A percentile compares a stretch with the other conserved stretches of the same genome.
Conservation (phyloP, 345 rosid species). For the Eucalyptus tenuipes region DNA sequence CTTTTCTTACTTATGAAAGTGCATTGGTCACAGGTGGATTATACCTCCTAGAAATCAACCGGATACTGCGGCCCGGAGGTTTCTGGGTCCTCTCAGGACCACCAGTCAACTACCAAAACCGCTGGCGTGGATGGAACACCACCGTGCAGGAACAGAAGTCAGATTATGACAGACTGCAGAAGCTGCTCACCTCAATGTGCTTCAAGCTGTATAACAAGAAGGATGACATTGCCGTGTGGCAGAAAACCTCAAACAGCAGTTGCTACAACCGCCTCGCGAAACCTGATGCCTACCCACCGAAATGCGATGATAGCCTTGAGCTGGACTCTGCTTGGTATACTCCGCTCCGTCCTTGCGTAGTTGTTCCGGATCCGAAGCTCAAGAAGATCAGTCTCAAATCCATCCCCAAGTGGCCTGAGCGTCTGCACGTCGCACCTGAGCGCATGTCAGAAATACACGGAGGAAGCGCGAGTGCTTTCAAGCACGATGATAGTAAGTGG, state of each 20-base stretch:
- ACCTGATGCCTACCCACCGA: slow-evolving; percentile 70
- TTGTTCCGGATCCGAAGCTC: slow-evolving; percentile 55
- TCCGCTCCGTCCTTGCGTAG: slow-evolving; percentile 81
- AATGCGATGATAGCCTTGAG: slow-evolving; percentile 92
- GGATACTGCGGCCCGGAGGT: slow-evolving; percentile 96
- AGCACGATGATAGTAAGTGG: slow-evolving; percentile 82
- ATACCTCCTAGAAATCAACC: slow-evolving; percentile 80
- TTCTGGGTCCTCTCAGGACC: slow-evolving; percentile 99
- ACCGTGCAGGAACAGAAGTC: slow-evolving; percentile 80
- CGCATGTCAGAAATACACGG: slow-evolving; percentile 62
- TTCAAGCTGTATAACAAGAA: slow-evolving; percentile 78
- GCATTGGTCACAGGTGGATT: slow-evolving; percentile 61
- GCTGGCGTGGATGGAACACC: slow-evolving; percentile 99
- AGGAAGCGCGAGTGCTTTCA: slow-evolving; percentile 54
- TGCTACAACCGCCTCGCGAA: slow-evolving; percentile 60
- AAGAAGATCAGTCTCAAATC: slow-evolving; percentile 53
- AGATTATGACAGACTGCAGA: slow-evolving; percentile 68
- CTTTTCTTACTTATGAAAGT: not conserved
- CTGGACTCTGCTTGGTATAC: slow-evolving; percentile 97
- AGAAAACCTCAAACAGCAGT: slow-evolving; percentile 50
- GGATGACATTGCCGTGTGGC: slow-evolving; percentile 96
- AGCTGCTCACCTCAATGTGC: slow-evolving; percentile 81
- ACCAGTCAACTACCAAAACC: slow-evolving; percentile 82
- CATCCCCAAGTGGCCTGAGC: slow-evolving; percentile 73
- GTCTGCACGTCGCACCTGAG: slow-evolving; percentile 65